Evolutionary conservation across 176 grass and related monocot species (phyloP).

Genomic region (Phoenix dactylifera): DNA sequence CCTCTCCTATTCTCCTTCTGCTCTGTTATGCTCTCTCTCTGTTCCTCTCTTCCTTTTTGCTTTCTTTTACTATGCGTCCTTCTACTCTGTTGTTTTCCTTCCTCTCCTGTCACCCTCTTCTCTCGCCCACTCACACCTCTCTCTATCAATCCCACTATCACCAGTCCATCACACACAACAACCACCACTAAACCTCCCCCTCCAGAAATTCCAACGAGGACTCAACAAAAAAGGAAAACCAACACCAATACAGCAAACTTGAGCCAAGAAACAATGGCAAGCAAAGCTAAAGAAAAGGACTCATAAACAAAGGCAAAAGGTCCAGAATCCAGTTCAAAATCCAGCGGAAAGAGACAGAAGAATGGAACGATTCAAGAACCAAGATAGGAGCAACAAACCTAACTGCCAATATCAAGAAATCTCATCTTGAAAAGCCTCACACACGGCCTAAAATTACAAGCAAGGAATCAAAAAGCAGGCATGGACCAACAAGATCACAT

Average conservation of each 20-base stretch:
- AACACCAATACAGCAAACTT: background rate
- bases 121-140: background rate
- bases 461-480: background rate
- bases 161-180: background rate
- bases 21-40: no score
- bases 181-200: background rate
- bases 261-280: no score
- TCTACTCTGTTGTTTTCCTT: background rate
- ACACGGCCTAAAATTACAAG: background rate
- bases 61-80: background rate
- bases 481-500: background rate
- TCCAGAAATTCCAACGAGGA: conserved; percentile 1
- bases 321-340: background rate
- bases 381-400: background rate
- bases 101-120: background rate
- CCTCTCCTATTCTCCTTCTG: background rate
- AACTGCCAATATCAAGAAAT: background rate
- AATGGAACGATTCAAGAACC: no score
- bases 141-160: background rate
- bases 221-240: background rate
- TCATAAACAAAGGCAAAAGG: background rate
- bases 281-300: no score
- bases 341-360: background rate
- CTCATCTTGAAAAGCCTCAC: background rate
- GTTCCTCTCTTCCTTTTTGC: background rate